Conservation (phyloP, 805 yeast genomes). For the Scheffersomyces coipomensis region DNA sequence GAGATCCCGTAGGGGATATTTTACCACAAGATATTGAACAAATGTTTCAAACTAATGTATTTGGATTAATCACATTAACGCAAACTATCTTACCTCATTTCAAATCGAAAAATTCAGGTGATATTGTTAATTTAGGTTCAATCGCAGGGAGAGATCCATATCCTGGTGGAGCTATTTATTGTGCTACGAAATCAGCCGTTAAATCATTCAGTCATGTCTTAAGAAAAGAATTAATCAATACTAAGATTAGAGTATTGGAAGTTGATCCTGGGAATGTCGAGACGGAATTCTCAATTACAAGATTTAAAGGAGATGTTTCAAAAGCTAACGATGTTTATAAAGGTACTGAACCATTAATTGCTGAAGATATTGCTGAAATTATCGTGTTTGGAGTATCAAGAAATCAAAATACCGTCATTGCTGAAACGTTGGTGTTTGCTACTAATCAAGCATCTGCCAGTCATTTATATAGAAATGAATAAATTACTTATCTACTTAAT, state of each 20-base stretch:
- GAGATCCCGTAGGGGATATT: slow-evolving; percentile 72
- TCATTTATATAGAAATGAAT: slow-evolving; percentile 45
- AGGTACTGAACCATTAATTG: slow-evolving; percentile 67
- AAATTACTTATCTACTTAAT: too few species aligned
- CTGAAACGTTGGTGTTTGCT: slow-evolving; percentile 82
- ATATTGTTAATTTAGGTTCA: slow-evolving; percentile 72
- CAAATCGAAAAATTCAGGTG: slow-evolving; percentile 68
- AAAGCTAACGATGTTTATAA: slow-evolving; percentile 65
- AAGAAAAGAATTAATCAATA: slow-evolving; percentile 72
- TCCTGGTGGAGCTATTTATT: slow-evolving; percentile 77
- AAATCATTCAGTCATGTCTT: slow-evolving; percentile 68
- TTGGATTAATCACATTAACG: slow-evolving; percentile 81
- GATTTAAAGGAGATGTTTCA: slow-evolving; percentile 60
- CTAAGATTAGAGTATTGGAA: slow-evolving; percentile 69
- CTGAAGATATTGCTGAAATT: slow-evolving; percentile 74
- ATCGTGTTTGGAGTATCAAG: slow-evolving; percentile 68
- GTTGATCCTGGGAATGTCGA: slow-evolving; percentile 80
- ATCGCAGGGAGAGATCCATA: slow-evolving; percentile 79
- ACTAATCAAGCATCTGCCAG: slow-evolving; percentile 80
- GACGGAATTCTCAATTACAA: slow-evolving; percentile 67
- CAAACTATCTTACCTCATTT: slow-evolving; percentile 74
- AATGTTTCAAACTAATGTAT: slow-evolving; percentile 84
- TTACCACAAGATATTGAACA: slow-evolving; percentile 59
- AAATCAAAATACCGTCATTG: slow-evolving; percentile 69
- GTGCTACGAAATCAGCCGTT: slow-evolving; percentile 73